These are phyloP conservation scores for Oryza brachyantha DNA, from an alignment of 176 grass and related monocot species.

Conservation along the genomic window DNA sequence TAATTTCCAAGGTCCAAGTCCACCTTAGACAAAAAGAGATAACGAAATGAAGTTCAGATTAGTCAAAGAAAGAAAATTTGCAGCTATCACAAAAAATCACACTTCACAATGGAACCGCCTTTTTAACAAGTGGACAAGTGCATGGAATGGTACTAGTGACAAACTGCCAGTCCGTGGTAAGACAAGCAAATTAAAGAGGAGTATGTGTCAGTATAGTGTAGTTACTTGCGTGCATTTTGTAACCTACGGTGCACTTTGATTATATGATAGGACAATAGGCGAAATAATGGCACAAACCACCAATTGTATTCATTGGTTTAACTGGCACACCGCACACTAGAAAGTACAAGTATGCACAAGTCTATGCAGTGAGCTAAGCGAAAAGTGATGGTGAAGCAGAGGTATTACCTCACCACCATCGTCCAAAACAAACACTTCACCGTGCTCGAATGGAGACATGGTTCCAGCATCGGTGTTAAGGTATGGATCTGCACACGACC, in stretches of 20 bases:
- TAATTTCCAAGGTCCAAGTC: conserved; percentile 99
- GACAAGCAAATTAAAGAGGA: background rate
- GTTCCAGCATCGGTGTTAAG: conserved; percentile 98
- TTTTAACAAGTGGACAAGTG: conserved; percentile 27
- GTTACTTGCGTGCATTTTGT: conserved; percentile 19
- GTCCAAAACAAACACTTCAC: conserved; percentile 95
- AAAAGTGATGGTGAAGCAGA: background rate
- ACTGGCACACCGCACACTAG: background rate
- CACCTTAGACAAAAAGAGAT: conserved; percentile 53
- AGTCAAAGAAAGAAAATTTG: conserved; percentile 12
- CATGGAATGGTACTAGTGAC: conserved; percentile 6
- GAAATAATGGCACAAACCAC: background rate
- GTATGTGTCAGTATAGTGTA: background rate
- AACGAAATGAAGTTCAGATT: background rate
- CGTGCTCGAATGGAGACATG: conserved; percentile 97
- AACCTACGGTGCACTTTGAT: background rate
- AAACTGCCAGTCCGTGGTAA: background rate
- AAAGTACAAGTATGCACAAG: conserved; percentile 8
- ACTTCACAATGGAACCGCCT: background rate
- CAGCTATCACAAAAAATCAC: background rate
- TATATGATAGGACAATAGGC: background rate
- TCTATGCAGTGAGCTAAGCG: background rate
- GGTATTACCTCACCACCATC: conserved; percentile 91
- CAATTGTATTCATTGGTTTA: no score
- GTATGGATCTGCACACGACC: conserved; percentile 81